Conservation (phyloP, 176 grass and related monocot species). For the Cenchrus purpureus region DNA sequence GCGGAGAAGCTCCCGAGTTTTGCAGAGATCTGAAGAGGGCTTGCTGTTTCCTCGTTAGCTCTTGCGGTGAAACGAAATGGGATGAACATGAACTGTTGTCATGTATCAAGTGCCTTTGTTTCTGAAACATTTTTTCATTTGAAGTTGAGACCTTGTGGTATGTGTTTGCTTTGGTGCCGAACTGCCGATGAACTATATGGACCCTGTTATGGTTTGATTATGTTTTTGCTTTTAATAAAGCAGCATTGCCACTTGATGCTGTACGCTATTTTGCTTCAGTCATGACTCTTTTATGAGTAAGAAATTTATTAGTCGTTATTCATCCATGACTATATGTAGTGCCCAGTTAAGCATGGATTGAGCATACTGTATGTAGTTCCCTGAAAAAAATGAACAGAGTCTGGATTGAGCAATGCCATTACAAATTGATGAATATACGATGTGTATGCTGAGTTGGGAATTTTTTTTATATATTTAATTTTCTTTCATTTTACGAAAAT, state of each 20-base stretch:
- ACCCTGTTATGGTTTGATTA: constrained; percentile 7
- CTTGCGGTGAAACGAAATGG: constrained; percentile 26
- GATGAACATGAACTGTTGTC: constrained; percentile 4
- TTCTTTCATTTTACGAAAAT: too few relatives aligned
- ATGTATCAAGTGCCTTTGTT: constrained; percentile 16
- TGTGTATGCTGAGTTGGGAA: too few relatives aligned
- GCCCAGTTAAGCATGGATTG: too few relatives aligned
- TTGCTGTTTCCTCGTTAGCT: constrained; percentile 26
- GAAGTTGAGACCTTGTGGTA: background rate
- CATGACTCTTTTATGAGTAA: background rate
- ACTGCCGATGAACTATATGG: constrained; percentile 14
- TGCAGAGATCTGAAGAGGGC: constrained; percentile 38
- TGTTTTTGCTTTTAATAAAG: constrained; percentile 6
- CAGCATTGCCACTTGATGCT: background rate
- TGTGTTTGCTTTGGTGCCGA: background rate
- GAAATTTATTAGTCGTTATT: too few relatives aligned
- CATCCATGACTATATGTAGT: too few relatives aligned
- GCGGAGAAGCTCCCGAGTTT: background rate
- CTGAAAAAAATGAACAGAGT: background rate
- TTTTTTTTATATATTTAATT: too few relatives aligned
- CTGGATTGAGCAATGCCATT: background rate
- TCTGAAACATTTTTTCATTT: constrained; percentile 22
- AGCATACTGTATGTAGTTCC: too few relatives aligned
- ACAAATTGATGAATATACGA: background rate
- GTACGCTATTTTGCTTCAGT: background rate